Percentiles rank a stretch among this genome's conserved stretches.
Evolutionary conservation across 2,329 filamentous ascomycete species (phyloP).

Genomic region (Fusarium paranaense): DNA sequence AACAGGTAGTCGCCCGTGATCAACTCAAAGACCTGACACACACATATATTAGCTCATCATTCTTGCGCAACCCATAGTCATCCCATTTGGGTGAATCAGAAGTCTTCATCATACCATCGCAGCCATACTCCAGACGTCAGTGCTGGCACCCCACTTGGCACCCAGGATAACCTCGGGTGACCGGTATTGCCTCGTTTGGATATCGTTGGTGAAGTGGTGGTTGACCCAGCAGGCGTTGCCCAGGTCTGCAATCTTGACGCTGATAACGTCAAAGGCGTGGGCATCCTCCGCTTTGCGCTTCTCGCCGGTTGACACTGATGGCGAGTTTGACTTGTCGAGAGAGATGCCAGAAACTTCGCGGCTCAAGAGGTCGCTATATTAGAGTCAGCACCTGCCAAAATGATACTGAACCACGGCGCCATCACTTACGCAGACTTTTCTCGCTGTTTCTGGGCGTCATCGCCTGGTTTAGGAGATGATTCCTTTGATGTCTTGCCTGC

Average conservation of each 20-base stretch:
- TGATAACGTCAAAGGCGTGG: slow-evolving; percentile 79
- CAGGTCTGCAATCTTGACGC: slow-evolving; percentile 98
- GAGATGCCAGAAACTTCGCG: slow-evolving; percentile 96
- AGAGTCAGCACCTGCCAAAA: slow-evolving; percentile 13
- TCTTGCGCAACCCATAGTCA: background rate
- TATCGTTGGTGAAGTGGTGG: slow-evolving; percentile 99
- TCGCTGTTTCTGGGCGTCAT: slow-evolving; percentile 81
- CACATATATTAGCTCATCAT: slow-evolving; percentile 17
- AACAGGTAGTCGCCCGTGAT: slow-evolving; percentile 99
- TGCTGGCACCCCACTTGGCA: slow-evolving; percentile 98
- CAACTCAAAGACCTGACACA: slow-evolving; percentile 85
- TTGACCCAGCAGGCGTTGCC: slow-evolving; percentile 99
- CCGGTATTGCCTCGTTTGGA: slow-evolving; percentile 96
- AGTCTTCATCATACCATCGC: slow-evolving; percentile 79
- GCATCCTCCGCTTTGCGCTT: slow-evolving; percentile 72
- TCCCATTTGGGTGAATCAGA: background rate
- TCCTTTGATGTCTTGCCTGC: slow-evolving; percentile 53
- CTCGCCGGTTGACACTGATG: slow-evolving; percentile 66
- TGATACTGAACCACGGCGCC: background rate
- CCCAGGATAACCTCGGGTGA: slow-evolving; percentile 97
- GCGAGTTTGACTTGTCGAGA: slow-evolving; percentile 76
- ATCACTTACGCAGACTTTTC: slow-evolving; percentile 90
- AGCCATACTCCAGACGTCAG: slow-evolving; percentile 99
- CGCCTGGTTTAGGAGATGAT: slow-evolving; percentile 63
- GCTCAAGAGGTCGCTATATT: slow-evolving; percentile 81